Percentiles rank a stretch among this genome's conserved stretches.
phyloP scores from a whole-genome alignment of 306 rosid genomes.

The Quercus cerris region DNA sequence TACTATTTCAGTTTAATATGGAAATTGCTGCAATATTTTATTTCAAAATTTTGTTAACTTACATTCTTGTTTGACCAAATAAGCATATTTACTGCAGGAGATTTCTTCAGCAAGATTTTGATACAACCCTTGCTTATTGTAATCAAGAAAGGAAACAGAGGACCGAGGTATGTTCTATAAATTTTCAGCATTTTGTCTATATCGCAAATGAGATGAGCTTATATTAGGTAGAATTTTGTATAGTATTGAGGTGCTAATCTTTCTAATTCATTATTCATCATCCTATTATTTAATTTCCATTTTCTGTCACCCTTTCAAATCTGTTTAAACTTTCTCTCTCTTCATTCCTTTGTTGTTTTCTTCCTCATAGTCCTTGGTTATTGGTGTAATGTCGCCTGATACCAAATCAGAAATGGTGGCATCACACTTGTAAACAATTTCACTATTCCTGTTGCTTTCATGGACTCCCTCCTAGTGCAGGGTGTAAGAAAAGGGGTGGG shows the following conservation, averaged over 20 bases:
- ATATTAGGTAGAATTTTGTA: not conserved
- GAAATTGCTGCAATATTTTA: not conserved
- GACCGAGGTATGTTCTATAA: conserved; percentile 62
- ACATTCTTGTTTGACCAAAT: not conserved
- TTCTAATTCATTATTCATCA: not conserved
- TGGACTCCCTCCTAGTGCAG: not conserved
- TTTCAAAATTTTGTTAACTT: conserved; percentile 10
- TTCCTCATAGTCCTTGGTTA: not conserved
- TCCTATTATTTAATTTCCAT: not conserved
- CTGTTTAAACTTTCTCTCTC: not conserved
- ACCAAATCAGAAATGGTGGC: not conserved
- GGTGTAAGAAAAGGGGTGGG: not conserved
- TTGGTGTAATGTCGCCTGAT: not conserved
- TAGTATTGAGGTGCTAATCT: not conserved
- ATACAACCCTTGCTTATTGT: conserved; percentile 80
- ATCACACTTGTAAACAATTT: not conserved
- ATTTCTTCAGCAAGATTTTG: conserved; percentile 96
- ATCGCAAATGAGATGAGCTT: not conserved
- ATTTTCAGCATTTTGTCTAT: not conserved
- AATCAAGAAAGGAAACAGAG: conserved; percentile 93
- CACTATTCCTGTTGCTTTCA: not conserved
- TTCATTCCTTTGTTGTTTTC: not conserved
- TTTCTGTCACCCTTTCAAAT: not conserved
- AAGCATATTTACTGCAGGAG: conserved; percentile 55
- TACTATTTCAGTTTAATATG: not conserved